phyloP scores from a whole-genome alignment of 164 flowering plant species.

The Saururus chinensis region DNA sequence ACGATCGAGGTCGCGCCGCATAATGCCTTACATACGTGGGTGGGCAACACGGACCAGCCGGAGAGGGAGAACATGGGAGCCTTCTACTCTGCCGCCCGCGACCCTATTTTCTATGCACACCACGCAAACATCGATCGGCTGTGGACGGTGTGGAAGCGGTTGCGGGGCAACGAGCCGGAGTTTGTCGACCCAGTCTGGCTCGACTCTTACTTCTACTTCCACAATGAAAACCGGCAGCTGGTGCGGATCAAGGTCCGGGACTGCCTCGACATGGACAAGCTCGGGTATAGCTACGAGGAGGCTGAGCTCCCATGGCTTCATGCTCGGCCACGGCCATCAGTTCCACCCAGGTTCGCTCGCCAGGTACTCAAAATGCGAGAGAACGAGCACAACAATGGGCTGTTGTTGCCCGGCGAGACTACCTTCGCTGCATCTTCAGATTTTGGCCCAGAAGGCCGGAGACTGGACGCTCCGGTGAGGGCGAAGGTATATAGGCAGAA shows the following conservation, averaged over 20 bases:
- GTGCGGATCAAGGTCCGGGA: slow-evolving; percentile 15
- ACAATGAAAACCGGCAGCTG: slow-evolving; percentile 15
- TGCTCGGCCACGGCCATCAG: slow-evolving; percentile 18
- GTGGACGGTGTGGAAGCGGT: slow-evolving; percentile 15
- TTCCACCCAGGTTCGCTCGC: slow-evolving; percentile 18
- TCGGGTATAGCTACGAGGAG: slow-evolving; percentile 13
- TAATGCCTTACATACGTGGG: slow-evolving; percentile 20
- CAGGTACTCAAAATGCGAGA: slow-evolving; percentile 13
- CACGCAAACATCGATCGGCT: slow-evolving; percentile 23
- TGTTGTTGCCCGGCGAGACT: neutral
- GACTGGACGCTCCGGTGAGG: slow-evolving; percentile 11
- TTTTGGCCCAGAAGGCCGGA: slow-evolving; percentile 13
- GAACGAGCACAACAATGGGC: neutral
- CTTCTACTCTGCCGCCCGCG: slow-evolving; percentile 18
- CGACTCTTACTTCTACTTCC: slow-evolving; percentile 18
- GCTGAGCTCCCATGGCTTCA: slow-evolving; percentile 15
- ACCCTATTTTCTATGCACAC: slow-evolving; percentile 21
- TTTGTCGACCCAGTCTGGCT: slow-evolving; percentile 17
- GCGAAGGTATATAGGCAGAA: slow-evolving; percentile 6
- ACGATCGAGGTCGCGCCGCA: slow-evolving; percentile 23
- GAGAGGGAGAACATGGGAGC: slow-evolving; percentile 20
- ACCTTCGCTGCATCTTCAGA: neutral
- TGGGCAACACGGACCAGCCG: slow-evolving; percentile 12
- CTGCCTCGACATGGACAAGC: slow-evolving; percentile 14
- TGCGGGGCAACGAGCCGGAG: slow-evolving; percentile 4